A percentile compares a stretch with the other conserved stretches of the same genome.
These are phyloP conservation scores for Verticillium dahliae DNA, from an alignment of 2,329 filamentous ascomycete species.

Conservation along the genomic window DNA sequence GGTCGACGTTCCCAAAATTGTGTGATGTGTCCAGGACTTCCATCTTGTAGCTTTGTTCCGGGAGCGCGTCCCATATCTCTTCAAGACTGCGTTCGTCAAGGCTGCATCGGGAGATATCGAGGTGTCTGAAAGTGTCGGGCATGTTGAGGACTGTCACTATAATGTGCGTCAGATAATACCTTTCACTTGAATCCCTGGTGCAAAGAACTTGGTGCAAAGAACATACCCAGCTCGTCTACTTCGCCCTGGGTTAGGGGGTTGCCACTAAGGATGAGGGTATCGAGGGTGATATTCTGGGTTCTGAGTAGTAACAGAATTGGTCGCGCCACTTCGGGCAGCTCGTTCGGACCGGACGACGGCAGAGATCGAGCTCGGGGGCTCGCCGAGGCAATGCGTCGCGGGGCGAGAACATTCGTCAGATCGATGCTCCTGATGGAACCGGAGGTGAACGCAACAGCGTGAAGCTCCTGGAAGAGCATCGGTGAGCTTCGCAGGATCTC, in stretches of 20 bases:
- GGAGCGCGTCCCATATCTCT: slow-evolving; percentile 39
- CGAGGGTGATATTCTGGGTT: slow-evolving; percentile 39
- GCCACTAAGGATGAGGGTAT: slow-evolving; percentile 42
- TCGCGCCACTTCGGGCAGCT: slow-evolving; percentile 33
- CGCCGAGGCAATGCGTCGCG: slow-evolving; percentile 6
- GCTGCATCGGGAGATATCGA: slow-evolving; percentile 45
- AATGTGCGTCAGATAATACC: neutral
- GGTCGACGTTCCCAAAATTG: slow-evolving; percentile 44
- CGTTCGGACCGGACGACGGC: slow-evolving; percentile 1
- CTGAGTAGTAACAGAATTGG: slow-evolving; percentile 44
- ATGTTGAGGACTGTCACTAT: slow-evolving; percentile 20
- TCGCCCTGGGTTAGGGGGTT: slow-evolving; percentile 40
- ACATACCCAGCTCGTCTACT: slow-evolving; percentile 40
- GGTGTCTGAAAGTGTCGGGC: slow-evolving; percentile 29
- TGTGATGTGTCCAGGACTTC: slow-evolving; percentile 45
- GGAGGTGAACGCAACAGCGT: slow-evolving; percentile 48
- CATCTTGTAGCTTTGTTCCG: slow-evolving; percentile 36
- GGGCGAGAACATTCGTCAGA: slow-evolving; percentile 34
- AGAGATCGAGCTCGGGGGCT: slow-evolving; percentile 2
- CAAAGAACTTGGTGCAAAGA: neutral
- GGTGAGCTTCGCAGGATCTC: slow-evolving; percentile 30
- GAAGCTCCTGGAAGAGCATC: slow-evolving; percentile 48
- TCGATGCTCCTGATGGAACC: slow-evolving; percentile 50
- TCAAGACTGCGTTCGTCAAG: slow-evolving; percentile 42
- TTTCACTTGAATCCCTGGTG: neutral